These are phyloP conservation scores for Nicotiana knightiana DNA, from an alignment of 257 asterid species.

Conservation along the genomic window DNA sequence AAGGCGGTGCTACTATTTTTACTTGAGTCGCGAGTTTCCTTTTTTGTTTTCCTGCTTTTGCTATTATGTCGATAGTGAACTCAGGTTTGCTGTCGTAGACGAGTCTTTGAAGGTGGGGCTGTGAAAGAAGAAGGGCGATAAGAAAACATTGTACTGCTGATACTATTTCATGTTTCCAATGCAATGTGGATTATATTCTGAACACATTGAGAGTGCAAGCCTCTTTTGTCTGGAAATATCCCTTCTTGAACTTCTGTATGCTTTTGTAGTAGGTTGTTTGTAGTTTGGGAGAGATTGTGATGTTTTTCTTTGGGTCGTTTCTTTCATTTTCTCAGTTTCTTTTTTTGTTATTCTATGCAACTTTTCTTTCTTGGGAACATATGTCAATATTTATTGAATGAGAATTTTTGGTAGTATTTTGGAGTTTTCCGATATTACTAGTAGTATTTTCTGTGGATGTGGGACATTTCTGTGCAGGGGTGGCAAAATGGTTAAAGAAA, in stretches of 20 bases:
- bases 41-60: not conserved
- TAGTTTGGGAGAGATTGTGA: not conserved
- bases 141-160: not conserved
- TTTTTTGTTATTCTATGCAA: not conserved
- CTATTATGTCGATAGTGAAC: not conserved
- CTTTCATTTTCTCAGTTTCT: not conserved
- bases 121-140: conserved; percentile 1
- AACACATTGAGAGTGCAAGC: not conserved
- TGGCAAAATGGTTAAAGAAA: no score
- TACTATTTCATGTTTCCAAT: not conserved
- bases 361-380: not conserved
- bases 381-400: conserved; percentile 10
- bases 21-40: not conserved
- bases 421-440: not conserved
- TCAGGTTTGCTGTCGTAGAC: not conserved
- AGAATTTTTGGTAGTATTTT: conserved; percentile 11
- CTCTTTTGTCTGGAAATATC: conserved; percentile 2
- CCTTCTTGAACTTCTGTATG: not conserved
- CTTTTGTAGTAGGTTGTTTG: not conserved
- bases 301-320: not conserved
- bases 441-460: not conserved
- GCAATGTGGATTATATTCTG: not conserved
- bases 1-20: conserved; percentile 5
- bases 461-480: not conserved
- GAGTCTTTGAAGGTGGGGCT: conserved; percentile 6